Evolutionary conservation across 2,329 filamentous ascomycete species (phyloP), one percentile per base, ranked within the genome.

Genomic region (Pseudogymnoascus sp.): DNA sequence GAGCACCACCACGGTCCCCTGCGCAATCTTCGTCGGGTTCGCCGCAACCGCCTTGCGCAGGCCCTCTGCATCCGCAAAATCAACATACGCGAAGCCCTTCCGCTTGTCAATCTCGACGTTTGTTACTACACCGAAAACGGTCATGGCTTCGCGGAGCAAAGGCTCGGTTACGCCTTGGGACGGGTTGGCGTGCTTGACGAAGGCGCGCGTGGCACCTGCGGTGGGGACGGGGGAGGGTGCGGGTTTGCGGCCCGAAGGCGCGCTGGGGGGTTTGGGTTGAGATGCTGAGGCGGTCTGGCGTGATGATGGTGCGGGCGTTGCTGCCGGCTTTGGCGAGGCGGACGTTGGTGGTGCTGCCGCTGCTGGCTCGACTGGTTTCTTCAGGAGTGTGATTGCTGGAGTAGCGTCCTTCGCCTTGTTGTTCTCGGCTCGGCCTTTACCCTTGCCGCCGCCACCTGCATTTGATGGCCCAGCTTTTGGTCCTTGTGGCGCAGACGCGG

Each of bases 51-150:
- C 93, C 69, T 89, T 91, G 68, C 83, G 83, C 25, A 97, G 78
- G 8, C 82, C 81, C 7, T 86, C 84, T 0, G 87, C 81, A 20
- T 91, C 86, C 8, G 83, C 82, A 75, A 97, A 97, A 65, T 96
- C 90, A 38, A 96, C 87, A 71, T 97, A 96, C 2, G 91, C 93
- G 69, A 96, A 96, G 0, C 91, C 91, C 73, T 97, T 97, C 69
- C 92, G 89, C 73, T 91, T 92, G 71, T 97, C 93, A 60, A 97
- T 93, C 68, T 97, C 93, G 15, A 96, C 90, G 66, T 85, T 88
- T 0, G 83, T 83, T 50, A 97, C 83, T 1, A 82, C 73, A 1
- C 93, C 93, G 67, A 91, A 96, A 0, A 76, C 74, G 47, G 86
- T 81, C 71, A 97, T 84, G 0, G 89, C 86, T 66, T 88, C 82